A percentile compares a stretch with the other conserved stretches of the same genome.
These are phyloP conservation scores for Carex scoparia DNA, from an alignment of 176 grass and related monocot species.

Conservation along the genomic window DNA sequence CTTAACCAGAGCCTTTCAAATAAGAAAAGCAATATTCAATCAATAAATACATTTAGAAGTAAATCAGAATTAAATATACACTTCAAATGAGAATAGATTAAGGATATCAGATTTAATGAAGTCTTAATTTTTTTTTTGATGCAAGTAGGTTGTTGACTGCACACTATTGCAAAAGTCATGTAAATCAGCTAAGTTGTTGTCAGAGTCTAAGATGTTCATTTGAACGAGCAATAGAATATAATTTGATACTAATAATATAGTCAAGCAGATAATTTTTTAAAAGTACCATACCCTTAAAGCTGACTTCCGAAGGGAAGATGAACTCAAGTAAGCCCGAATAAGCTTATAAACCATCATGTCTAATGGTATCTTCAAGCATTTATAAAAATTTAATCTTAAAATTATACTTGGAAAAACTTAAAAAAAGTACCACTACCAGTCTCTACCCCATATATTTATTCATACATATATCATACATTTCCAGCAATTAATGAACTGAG, in stretches of 20 bases:
- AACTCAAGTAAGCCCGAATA: slow-evolving; percentile 88
- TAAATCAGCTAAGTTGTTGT: too few relatives aligned
- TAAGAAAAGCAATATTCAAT: background rate
- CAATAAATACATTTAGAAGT: background rate
- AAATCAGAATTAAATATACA: background rate
- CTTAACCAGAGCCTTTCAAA: slow-evolving; percentile 70
- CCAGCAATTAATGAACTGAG: too few relatives aligned
- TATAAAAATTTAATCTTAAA: too few relatives aligned
- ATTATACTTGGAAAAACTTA: too few relatives aligned
- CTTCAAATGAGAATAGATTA: background rate
- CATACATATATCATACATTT: too few relatives aligned
- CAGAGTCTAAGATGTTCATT: background rate
- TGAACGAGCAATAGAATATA: background rate
- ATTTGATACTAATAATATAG: background rate
- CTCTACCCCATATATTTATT: too few relatives aligned
- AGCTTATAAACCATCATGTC: slow-evolving; percentile 98
- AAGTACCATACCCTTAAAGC: slow-evolving; percentile 79
- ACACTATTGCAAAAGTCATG: background rate
- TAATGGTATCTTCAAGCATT: slow-evolving; percentile 59
- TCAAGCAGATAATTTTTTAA: background rate
- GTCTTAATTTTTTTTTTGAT: background rate
- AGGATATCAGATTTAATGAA: background rate
- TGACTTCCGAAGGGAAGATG: slow-evolving; percentile 89
- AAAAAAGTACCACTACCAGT: too few relatives aligned
- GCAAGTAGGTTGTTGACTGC: background rate